Conservation (phyloP, 2,329 filamentous ascomycete species). For the Ascochyta koolunga region DNA sequence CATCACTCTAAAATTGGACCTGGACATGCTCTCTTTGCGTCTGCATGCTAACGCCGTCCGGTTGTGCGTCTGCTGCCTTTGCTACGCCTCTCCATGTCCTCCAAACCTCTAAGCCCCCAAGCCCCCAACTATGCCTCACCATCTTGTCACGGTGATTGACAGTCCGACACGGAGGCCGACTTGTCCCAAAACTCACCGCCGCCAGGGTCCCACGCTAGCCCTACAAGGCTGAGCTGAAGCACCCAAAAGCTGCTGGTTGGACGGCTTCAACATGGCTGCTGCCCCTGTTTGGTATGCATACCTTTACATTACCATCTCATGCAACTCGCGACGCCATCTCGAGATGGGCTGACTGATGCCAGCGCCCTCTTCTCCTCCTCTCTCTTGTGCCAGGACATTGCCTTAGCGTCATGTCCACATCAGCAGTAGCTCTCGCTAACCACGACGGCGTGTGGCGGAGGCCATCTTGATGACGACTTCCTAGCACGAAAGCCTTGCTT, state of each 20-base stretch:
- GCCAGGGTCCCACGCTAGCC: slow-evolving; percentile 15
- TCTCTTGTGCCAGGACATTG: background rate
- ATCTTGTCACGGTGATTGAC: background rate
- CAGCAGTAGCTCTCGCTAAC: background rate
- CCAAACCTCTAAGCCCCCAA: too few relatives aligned
- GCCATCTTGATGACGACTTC: background rate
- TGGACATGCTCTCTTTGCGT: slow-evolving; percentile 1
- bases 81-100: slow-evolving; percentile 1
- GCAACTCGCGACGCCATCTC: background rate
- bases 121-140: background rate
- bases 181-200: slow-evolving; percentile 12
- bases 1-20: slow-evolving; percentile 15
- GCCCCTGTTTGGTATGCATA: background rate
- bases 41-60: slow-evolving; percentile 1
- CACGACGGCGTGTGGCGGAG: background rate
- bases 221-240: slow-evolving; percentile 6
- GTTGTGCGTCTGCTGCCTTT: background rate
- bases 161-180: slow-evolving; percentile 7
- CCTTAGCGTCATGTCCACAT: background rate
- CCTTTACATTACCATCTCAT: background rate
- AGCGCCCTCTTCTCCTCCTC: background rate
- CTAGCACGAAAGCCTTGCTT: background rate
- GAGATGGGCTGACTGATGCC: slow-evolving; percentile 3
- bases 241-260: slow-evolving; percentile 8
- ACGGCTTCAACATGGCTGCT: slow-evolving; percentile 3